These are phyloP conservation scores for Gracilaria caudata DNA, from an alignment of 23 red algal genomes.

Conservation along the genomic window DNA sequence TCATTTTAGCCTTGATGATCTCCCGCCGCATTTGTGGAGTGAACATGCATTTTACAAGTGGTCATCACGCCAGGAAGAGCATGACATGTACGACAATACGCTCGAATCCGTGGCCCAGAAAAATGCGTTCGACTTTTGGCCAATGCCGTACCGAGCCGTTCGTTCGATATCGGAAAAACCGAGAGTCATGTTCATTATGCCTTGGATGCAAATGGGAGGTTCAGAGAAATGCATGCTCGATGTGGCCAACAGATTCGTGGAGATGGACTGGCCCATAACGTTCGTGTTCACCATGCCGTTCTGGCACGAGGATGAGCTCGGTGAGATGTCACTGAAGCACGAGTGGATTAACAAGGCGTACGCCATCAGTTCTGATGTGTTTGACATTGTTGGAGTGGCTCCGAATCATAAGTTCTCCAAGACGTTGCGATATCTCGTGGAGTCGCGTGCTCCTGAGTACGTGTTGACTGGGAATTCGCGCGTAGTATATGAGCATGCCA, in stretches of 20 bases:
- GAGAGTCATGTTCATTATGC: constrained; percentile 56
- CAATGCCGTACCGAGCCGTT: constrained; percentile 40
- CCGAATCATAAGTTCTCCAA: constrained; percentile 70
- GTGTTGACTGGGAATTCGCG: constrained; percentile 50
- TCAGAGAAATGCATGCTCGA: constrained; percentile 73
- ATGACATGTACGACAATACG: constrained; percentile 41
- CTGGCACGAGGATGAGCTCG: constrained; percentile 53
- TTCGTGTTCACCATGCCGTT: constrained; percentile 68
- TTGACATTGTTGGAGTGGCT: constrained; percentile 53
- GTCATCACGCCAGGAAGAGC: constrained; percentile 41
- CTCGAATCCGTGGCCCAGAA: constrained; percentile 26
- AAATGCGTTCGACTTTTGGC: constrained; percentile 46
- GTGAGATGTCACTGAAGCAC: constrained; percentile 53
- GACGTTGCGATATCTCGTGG: constrained; percentile 37
- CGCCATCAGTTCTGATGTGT: constrained; percentile 52
- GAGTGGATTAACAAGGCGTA: constrained; percentile 60
- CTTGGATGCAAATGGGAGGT: constrained; percentile 71
- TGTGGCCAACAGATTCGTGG: constrained; percentile 35
- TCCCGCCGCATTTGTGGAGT: constrained; percentile 49
- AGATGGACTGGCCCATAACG: constrained; percentile 60
- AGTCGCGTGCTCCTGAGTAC: constrained; percentile 43
- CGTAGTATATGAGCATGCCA: constrained; percentile 61
- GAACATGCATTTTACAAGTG: constrained; percentile 61
- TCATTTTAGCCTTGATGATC: neutral
- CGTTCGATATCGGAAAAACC: constrained; percentile 6